phyloP scores from a whole-genome alignment of 2,329 filamentous ascomycete genomes.

The Cladorrhinum sp. region DNA sequence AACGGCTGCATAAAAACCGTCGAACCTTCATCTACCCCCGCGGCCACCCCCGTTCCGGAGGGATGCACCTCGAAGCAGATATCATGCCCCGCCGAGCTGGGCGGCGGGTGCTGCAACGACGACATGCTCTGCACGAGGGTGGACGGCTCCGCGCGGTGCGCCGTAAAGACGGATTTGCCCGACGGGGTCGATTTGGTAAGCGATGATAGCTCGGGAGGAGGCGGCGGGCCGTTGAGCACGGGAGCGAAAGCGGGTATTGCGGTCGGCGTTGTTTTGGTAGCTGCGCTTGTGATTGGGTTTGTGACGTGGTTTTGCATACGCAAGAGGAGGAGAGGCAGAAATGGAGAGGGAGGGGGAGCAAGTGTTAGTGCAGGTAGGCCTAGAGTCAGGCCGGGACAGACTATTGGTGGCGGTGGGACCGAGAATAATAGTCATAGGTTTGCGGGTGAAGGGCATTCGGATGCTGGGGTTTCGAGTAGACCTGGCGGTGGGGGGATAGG shows the following conservation, averaged over 20 bases:
- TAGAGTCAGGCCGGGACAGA: slow-evolving; percentile 23
- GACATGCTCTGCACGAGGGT: slow-evolving; percentile 43
- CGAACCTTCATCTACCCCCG: slow-evolving; percentile 35
- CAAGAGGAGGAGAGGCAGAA: slow-evolving; percentile 34
- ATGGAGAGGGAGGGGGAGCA: too few species aligned
- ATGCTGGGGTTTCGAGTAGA: slow-evolving; percentile 4
- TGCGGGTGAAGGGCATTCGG: slow-evolving; percentile 20
- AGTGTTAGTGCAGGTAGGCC: too few species aligned
- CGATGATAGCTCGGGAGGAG: too few species aligned
- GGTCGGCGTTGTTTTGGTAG: slow-evolving; percentile 47
- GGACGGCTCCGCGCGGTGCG: slow-evolving; percentile 39
- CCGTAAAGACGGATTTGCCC: slow-evolving; percentile 28
- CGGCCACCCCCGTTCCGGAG: slow-evolving; percentile 40
- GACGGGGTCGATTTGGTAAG: slow-evolving; percentile 26
- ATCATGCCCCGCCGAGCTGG: slow-evolving; percentile 42
- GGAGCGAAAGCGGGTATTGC: slow-evolving; percentile 58
- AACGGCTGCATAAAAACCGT: slow-evolving; percentile 24
- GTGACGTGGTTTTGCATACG: slow-evolving; percentile 48
- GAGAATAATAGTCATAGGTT: neutral
- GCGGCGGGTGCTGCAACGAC: slow-evolving; percentile 50
- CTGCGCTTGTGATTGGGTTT: slow-evolving; percentile 40
- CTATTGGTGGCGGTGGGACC: slow-evolving; percentile 21
- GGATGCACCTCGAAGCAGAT: slow-evolving; percentile 44
- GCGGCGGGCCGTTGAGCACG: slow-evolving; percentile 36
- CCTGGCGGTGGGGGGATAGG: slow-evolving; percentile 32